Evolutionary conservation across 2,329 filamentous ascomycete genomes (phyloP).

Genomic region (Pyrenochaeta sp.): DNA sequence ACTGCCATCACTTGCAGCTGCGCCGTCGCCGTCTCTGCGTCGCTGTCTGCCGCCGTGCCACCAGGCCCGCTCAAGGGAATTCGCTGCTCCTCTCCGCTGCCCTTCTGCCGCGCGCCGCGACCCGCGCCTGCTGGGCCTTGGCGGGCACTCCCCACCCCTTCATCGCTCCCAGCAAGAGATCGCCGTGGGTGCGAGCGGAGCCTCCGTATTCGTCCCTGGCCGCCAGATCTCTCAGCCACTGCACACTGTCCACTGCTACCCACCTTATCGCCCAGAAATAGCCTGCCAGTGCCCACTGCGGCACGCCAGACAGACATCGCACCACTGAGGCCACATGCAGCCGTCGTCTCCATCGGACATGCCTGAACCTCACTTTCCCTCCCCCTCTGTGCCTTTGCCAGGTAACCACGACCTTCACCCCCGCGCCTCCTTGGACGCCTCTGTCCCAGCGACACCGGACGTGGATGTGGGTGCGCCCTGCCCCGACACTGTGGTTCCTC

Average conservation of each 20-base stretch:
- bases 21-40: constrained; percentile 5
- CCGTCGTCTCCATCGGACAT: constrained; percentile 17
- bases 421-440: constrained; percentile 18
- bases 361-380: constrained; percentile 16
- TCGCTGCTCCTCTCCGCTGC: constrained; percentile 13
- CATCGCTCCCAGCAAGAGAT: constrained; percentile 9
- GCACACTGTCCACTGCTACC: constrained; percentile 23
- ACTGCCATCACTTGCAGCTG: constrained; percentile 1
- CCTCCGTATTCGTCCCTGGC: constrained; percentile 29
- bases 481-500: constrained; percentile 16
- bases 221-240: constrained; percentile 35
- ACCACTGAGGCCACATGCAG: constrained; percentile 7
- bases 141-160: constrained; percentile 16
- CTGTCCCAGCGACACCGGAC: constrained; percentile 31
- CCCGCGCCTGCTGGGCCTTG: constrained; percentile 8
- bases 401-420: constrained; percentile 18
- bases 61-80: constrained; percentile 4
- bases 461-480: constrained; percentile 21
- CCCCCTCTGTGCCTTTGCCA: constrained; percentile 7
- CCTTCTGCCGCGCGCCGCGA: constrained; percentile 17
- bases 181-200: constrained; percentile 22
- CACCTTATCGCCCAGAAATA: constrained; percentile 18
- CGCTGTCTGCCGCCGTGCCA: constrained; percentile 7
- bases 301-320: constrained; percentile 17
- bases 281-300: constrained; percentile 19